These are phyloP conservation scores for Fusarium cyanostomum DNA, from an alignment of 2,329 filamentous ascomycete species.

Conservation along the genomic window DNA sequence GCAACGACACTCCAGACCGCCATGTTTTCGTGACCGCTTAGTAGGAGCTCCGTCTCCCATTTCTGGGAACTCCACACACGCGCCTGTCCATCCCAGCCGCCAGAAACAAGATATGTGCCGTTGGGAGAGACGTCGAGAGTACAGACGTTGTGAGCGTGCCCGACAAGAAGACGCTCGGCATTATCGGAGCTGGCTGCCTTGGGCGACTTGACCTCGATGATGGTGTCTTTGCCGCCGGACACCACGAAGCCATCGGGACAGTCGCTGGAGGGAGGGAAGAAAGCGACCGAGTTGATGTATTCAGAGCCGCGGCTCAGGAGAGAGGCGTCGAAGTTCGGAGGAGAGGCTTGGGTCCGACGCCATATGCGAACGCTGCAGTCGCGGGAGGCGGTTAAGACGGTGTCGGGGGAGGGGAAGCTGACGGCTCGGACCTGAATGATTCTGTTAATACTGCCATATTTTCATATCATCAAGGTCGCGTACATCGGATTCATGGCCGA, in stretches of 20 bases:
- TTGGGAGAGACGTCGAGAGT: constrained; percentile 80
- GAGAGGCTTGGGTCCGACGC: constrained; percentile 72
- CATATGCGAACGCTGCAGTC: constrained; percentile 91
- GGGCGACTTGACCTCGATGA: constrained; percentile 88
- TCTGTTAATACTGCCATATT: constrained; percentile 22
- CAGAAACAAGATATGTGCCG: constrained; percentile 82
- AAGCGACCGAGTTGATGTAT: constrained; percentile 88
- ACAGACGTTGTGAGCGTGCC: constrained; percentile 89
- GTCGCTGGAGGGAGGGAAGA: constrained; percentile 72
- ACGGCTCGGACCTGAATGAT: constrained; percentile 81
- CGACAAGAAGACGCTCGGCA: constrained; percentile 85
- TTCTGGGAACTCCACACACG: constrained; percentile 86
- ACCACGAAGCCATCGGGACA: constrained; percentile 84
- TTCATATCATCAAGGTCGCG: constrained; percentile 44
- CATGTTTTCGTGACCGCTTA: constrained; percentile 77
- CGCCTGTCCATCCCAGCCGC: constrained; percentile 91
- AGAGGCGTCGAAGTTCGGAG: constrained; percentile 78
- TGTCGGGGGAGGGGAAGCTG: constrained; percentile 76
- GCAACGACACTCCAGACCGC: constrained; percentile 93
- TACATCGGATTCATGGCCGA: constrained; percentile 95
- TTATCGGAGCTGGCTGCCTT: constrained; percentile 74
- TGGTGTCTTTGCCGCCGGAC: constrained; percentile 89
- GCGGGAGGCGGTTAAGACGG: constrained; percentile 85
- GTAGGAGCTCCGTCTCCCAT: constrained; percentile 78
- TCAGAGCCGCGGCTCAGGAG: constrained; percentile 82